Evolutionary conservation across 2,329 filamentous ascomycete genomes (phyloP).

Genomic region (Stromatinia cepivora): DNA sequence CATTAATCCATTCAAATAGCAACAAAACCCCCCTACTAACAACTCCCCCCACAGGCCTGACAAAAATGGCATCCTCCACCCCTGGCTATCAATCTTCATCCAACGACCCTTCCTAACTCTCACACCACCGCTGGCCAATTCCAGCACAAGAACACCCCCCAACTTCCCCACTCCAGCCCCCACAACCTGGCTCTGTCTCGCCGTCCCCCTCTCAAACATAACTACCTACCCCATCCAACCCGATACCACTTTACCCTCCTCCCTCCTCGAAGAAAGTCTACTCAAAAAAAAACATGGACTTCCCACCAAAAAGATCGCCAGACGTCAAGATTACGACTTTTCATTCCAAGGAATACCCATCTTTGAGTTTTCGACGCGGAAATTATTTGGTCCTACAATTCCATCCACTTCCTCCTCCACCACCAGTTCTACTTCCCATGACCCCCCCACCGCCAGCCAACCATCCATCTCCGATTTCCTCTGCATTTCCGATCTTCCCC

Average conservation of each 20-base stretch:
- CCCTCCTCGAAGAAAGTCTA: background rate
- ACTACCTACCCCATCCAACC: slow-evolving; percentile 27
- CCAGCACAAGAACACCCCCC: slow-evolving; percentile 25
- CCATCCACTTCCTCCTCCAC: background rate
- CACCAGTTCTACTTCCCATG: background rate
- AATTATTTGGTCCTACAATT: background rate
- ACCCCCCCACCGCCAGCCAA: no score
- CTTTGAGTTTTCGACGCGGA: slow-evolving; percentile 35
- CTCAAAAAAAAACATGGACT: background rate
- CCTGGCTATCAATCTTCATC: slow-evolving; percentile 18
- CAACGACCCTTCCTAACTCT: slow-evolving; percentile 16
- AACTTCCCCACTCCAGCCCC: slow-evolving; percentile 32
- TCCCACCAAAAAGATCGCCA: slow-evolving; percentile 23
- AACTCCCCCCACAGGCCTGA: background rate
- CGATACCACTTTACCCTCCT: slow-evolving; percentile 17
- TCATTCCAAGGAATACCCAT: slow-evolving; percentile 35
- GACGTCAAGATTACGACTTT: slow-evolving; percentile 37
- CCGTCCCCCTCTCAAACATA: slow-evolving; percentile 34
- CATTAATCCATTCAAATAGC: background rate
- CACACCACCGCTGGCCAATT: background rate
- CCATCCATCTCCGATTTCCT: background rate
- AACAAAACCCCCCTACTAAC: slow-evolving; percentile 3
- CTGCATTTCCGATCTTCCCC: background rate
- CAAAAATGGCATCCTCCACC: background rate
- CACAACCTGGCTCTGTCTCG: slow-evolving; percentile 35